phyloP scores from a whole-genome alignment of 2,329 filamentous ascomycete genomes.

The Aspergillaceae sp. region DNA sequence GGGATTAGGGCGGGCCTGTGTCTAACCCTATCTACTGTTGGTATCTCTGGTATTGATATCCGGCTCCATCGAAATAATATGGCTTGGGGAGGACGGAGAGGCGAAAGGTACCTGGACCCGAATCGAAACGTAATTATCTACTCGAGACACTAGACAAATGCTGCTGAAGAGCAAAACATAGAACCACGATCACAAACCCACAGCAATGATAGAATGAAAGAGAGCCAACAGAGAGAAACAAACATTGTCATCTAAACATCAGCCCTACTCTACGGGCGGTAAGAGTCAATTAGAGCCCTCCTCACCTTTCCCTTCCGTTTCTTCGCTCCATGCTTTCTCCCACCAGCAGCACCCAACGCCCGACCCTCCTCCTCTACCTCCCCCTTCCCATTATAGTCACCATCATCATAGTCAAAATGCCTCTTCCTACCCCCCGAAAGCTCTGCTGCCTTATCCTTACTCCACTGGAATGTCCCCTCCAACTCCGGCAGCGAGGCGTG shows the following conservation, averaged over 20 bases:
- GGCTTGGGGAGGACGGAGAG: too few relatives aligned
- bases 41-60: too few relatives aligned
- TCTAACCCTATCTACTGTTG: too few relatives aligned
- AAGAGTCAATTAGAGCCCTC: slow-evolving; percentile 1
- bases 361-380: neutral
- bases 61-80: too few relatives aligned
- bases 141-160: neutral
- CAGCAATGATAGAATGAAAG: too few relatives aligned
- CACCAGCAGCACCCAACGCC: neutral
- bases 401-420: slow-evolving; percentile 23
- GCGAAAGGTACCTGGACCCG: too few relatives aligned
- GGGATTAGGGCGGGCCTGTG: too few relatives aligned
- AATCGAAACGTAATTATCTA: neutral
- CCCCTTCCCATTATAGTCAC: neutral
- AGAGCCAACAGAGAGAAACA: too few relatives aligned
- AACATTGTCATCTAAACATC: neutral
- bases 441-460: slow-evolving; percentile 26
- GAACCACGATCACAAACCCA: too few relatives aligned
- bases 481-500: slow-evolving; percentile 27
- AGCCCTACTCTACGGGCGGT: slow-evolving; percentile 1
- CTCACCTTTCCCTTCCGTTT: neutral
- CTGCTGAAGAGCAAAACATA: too few relatives aligned
- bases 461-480: slow-evolving; percentile 23
- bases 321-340: neutral
- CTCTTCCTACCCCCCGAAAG: slow-evolving; percentile 32